phyloP scores from a whole-genome alignment of 179 eudicot genomes.

The Vitellaria paradoxa region DNA sequence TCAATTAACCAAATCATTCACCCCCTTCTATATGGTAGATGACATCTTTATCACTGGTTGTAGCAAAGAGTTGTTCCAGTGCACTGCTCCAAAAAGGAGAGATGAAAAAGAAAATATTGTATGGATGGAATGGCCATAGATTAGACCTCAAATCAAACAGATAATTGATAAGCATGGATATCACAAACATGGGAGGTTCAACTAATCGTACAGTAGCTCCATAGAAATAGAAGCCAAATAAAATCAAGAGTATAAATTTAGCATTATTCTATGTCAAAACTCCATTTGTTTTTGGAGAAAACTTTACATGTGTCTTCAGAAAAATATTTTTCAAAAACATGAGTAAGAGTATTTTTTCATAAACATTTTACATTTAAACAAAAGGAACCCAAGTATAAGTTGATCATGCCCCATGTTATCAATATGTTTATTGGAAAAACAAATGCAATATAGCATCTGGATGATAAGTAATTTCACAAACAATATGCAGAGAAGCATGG shows the following conservation, averaged over 20 bases:
- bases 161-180: neutral
- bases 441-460: neutral
- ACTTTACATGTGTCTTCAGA: too few species aligned
- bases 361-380: neutral
- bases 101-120: neutral
- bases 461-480: neutral
- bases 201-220: neutral
- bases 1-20: neutral
- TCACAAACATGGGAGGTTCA: neutral
- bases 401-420: neutral
- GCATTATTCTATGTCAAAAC: neutral
- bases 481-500: conserved; percentile 8
- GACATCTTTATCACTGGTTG: too few species aligned
- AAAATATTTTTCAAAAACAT: too few species aligned
- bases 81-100: too few species aligned
- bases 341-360: too few species aligned
- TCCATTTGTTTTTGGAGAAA: too few species aligned
- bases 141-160: neutral
- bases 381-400: neutral
- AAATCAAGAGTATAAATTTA: neutral
- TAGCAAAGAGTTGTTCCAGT: too few species aligned
- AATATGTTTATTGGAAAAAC: neutral
- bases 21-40: neutral
- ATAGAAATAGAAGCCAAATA: neutral
- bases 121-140: neutral